Percentiles rank a stretch among this genome's conserved stretches.
These are phyloP conservation scores for Ophiosphaerella herpotricha DNA, from an alignment of 2,329 filamentous ascomycete species.

Conservation along the genomic window DNA sequence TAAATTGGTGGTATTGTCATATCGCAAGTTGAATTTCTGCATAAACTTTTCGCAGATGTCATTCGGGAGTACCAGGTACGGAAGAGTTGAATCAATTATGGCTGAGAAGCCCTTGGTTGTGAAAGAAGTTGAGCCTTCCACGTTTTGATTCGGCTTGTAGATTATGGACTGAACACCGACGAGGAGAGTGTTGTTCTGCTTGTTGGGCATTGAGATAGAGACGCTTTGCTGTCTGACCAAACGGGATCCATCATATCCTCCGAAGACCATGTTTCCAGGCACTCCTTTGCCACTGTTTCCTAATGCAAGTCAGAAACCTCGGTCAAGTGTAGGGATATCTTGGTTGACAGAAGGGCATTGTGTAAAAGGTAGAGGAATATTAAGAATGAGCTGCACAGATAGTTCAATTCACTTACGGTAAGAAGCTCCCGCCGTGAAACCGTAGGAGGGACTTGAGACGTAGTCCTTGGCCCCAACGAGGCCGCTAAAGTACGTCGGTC, in stretches of 20 bases:
- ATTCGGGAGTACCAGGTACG: conserved; percentile 39
- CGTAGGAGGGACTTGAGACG: conserved; percentile 37
- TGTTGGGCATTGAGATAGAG: conserved; percentile 23
- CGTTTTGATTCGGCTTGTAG: conserved; percentile 19
- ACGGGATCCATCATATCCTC: conserved; percentile 48
- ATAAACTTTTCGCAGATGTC: conserved; percentile 46
- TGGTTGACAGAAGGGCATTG: neutral
- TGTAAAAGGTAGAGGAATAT: neutral
- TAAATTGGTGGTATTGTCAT: conserved; percentile 33
- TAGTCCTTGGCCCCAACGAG: conserved; percentile 7
- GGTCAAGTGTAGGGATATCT: no score
- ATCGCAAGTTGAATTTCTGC: conserved; percentile 40
- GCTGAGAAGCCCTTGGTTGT: conserved; percentile 28
- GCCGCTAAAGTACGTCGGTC: conserved; percentile 27
- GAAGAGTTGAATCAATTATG: conserved; percentile 47
- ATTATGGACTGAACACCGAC: conserved; percentile 35
- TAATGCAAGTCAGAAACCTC: conserved; percentile 17
- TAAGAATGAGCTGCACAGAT: neutral
- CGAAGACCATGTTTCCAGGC: conserved; percentile 43
- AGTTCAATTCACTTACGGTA: conserved; percentile 37
- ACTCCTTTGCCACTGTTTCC: conserved; percentile 34
- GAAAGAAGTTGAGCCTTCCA: conserved; percentile 16
- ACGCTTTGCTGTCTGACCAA: conserved; percentile 20
- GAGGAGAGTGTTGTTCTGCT: conserved; percentile 25
- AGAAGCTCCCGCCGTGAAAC: conserved; percentile 41